Percentiles rank a stretch among this genome's conserved stretches.
Evolutionary conservation across 139 green algal species (phyloP).

Genomic region (Dunaliella sp.): DNA sequence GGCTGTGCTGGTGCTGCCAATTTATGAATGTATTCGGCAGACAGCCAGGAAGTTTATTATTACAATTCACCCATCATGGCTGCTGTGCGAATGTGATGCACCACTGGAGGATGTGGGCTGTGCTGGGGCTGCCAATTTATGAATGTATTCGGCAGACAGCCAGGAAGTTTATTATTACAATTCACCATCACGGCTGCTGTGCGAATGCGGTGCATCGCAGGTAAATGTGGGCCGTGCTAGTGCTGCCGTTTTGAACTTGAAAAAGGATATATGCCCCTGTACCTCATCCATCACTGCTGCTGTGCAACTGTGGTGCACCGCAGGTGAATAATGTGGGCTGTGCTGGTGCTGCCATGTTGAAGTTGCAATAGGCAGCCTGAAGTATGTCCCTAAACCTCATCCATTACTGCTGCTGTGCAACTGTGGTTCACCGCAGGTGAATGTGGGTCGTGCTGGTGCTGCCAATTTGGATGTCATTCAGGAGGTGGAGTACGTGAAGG

Average conservation of each 20-base stretch:
- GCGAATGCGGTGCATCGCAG: constrained; percentile 9
- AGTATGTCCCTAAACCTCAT: no score
- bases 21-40: no score
- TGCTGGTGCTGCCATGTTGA: constrained; percentile 89
- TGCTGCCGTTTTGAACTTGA: constrained; percentile 95
- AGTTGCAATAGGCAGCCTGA: constrained; percentile 91
- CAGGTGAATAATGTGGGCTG: constrained; percentile 56
- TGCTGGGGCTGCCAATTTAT: constrained; percentile 90
- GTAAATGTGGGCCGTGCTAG: constrained; percentile 69
- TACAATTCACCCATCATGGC: no score
- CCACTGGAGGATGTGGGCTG: constrained; percentile 60
- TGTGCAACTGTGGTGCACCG: no score
- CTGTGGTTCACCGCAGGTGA: constrained; percentile 35
- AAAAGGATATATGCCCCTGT: constrained; percentile 99
- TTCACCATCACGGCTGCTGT: no score
- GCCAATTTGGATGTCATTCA: constrained; percentile 97
- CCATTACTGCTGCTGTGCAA: no score
- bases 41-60: no score
- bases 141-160: no score
- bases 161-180: no score
- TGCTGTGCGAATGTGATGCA: constrained; percentile 10
- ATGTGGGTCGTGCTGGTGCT: constrained; percentile 72
- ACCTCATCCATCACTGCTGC: no score
- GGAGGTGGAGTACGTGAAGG: constrained; percentile 99
- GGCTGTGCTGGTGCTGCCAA: no score